Evolutionary conservation across 139 green algal species (phyloP).

Genomic region (Pycnococcus provasolii): DNA sequence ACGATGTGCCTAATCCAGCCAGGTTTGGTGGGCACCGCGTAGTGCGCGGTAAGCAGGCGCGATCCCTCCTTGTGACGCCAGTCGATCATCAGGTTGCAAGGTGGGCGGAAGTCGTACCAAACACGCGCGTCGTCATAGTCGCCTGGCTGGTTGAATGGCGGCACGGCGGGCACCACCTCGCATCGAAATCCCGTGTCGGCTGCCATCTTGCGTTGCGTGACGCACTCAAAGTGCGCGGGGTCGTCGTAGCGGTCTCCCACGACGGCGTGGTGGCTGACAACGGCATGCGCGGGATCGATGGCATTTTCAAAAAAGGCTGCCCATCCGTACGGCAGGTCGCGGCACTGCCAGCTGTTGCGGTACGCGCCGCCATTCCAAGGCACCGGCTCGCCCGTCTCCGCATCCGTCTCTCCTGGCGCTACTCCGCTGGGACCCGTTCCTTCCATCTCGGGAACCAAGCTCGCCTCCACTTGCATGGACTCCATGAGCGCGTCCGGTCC

Average conservation of each 20-base stretch:
- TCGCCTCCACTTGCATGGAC: conserved; percentile 1
- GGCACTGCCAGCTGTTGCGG: conserved; percentile 16
- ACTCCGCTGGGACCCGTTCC: conserved; percentile 5
- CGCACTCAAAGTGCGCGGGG: conserved; percentile 13
- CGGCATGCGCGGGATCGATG: conserved; percentile 32
- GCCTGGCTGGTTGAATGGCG: conserved; percentile 16
- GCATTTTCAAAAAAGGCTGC: conserved; percentile 40
- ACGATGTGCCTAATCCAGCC: conserved; percentile 17
- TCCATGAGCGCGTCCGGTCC: conserved; percentile 6
- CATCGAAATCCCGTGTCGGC: conserved; percentile 10
- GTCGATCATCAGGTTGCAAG: conserved; percentile 7
- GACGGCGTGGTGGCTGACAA: conserved; percentile 24
- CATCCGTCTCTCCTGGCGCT: neutral
- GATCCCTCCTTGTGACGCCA: conserved; percentile 11
- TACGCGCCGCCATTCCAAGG: neutral
- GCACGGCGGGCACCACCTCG: conserved; percentile 16
- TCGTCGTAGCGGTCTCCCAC: conserved; percentile 20
- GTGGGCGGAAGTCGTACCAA: conserved; percentile 12
- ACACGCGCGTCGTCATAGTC: conserved; percentile 12
- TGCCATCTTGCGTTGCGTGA: conserved; percentile 7
- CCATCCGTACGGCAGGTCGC: conserved; percentile 32
- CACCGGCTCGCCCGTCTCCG: neutral
- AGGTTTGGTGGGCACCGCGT: conserved; percentile 13
- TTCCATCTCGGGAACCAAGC: conserved; percentile 16
- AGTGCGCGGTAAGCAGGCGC: conserved; percentile 16